Evolutionary conservation across 2,329 filamentous ascomycete genomes (phyloP).

Genomic region (Ciborinia camelliae): DNA sequence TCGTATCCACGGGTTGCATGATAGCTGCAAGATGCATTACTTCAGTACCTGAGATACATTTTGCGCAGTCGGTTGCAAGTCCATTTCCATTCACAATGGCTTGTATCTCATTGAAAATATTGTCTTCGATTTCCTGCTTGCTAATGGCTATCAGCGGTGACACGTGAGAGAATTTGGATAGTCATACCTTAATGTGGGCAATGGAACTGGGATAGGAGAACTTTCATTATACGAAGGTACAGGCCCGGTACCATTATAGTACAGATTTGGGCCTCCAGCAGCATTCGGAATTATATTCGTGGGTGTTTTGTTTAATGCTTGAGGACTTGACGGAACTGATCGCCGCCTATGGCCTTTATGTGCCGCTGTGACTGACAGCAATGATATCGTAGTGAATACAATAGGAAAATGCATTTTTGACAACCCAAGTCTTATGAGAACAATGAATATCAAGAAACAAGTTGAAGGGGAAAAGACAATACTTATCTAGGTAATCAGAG

Average conservation of each 20-base stretch:
- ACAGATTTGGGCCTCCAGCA: conserved; percentile 17
- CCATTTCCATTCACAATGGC: conserved; percentile 12
- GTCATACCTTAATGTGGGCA: conserved; percentile 11
- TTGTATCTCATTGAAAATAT: conserved; percentile 12
- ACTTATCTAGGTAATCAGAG: background rate
- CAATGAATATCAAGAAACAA: background rate
- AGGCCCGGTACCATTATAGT: conserved; percentile 14
- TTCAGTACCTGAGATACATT: conserved; percentile 18
- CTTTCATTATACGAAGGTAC: conserved; percentile 16
- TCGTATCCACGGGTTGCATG: conserved; percentile 10
- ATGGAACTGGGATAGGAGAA: conserved; percentile 7
- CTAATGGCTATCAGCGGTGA: background rate
- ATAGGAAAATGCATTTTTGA: background rate
- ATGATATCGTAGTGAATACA: background rate
- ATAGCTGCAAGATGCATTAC: conserved; percentile 19
- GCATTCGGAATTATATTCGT: conserved; percentile 18
- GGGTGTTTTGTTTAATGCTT: conserved; percentile 17
- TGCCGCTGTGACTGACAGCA: conserved; percentile 14
- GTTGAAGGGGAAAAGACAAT: background rate
- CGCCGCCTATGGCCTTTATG: conserved; percentile 16
- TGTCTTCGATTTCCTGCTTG: conserved; percentile 17
- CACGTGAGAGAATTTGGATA: background rate
- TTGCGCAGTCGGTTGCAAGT: conserved; percentile 9
- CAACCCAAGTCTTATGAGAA: background rate
- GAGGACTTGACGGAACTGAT: conserved; percentile 14